Evolutionary conservation across 768 basidiomycete genomes (phyloP).

Genomic region (Leccinum variicolor): DNA sequence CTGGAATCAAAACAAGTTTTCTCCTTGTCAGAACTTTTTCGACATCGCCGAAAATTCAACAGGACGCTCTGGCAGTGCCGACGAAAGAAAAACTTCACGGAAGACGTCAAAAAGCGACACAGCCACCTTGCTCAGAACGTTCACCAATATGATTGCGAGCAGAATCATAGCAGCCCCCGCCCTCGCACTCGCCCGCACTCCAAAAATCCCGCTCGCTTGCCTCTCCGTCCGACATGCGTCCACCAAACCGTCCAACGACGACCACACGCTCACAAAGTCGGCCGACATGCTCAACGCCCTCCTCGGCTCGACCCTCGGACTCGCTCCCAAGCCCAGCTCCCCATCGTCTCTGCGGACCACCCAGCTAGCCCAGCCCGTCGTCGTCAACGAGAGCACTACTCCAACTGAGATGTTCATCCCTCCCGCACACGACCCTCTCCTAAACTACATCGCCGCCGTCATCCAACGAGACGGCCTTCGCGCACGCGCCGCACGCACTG

Average conservation of each 20-base stretch:
- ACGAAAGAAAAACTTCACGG: no score
- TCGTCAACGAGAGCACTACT: not conserved
- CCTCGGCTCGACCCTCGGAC: slow-evolving; percentile 20
- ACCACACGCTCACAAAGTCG: slow-evolving; percentile 23
- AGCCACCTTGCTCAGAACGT: not conserved
- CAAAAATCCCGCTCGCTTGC: not conserved
- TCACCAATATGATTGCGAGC: slow-evolving; percentile 7
- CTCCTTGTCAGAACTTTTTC: no score
- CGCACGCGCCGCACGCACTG: slow-evolving; percentile 52
- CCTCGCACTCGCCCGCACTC: not conserved
- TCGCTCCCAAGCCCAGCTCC: slow-evolving; percentile 9
- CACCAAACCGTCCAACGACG: slow-evolving; percentile 18
- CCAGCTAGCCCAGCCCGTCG: not conserved
- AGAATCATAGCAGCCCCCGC: slow-evolving; percentile 2
- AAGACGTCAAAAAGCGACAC: not conserved
- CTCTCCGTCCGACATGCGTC: slow-evolving; percentile 12
- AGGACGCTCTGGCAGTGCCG: no score
- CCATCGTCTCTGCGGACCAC: not conserved
- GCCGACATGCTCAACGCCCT: slow-evolving; percentile 22
- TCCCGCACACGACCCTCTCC: slow-evolving; percentile 71
- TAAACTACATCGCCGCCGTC: slow-evolving; percentile 60
- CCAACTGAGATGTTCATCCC: slow-evolving; percentile 50
- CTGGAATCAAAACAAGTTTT: no score
- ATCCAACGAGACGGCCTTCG: slow-evolving; percentile 66
- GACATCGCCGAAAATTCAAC: no score